These are phyloP conservation scores for Pleurotus tuoliensis DNA, from an alignment of 768 basidiomycete species.

Conservation along the genomic window DNA sequence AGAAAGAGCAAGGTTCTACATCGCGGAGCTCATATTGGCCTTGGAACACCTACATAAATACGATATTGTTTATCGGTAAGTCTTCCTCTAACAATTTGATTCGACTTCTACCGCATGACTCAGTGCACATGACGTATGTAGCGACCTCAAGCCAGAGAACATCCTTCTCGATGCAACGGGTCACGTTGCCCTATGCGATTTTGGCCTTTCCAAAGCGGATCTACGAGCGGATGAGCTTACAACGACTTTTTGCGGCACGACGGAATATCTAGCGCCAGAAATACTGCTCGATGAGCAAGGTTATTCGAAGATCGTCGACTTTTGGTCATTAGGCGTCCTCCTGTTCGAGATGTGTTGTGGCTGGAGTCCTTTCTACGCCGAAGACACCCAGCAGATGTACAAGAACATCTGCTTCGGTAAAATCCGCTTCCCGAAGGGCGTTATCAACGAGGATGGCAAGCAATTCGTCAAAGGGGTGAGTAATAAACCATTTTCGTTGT, in stretches of 20 bases:
- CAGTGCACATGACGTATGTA: slow-evolving; percentile 19
- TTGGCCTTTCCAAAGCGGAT: slow-evolving; percentile 96
- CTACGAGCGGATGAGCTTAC: slow-evolving; percentile 90
- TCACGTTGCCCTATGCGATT: slow-evolving; percentile 97
- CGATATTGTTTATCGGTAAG: slow-evolving; percentile 89
- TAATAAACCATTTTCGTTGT: slow-evolving; percentile 18
- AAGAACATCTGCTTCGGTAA: slow-evolving; percentile 99
- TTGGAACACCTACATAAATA: slow-evolving; percentile 97
- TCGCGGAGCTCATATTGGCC: slow-evolving; percentile 92
- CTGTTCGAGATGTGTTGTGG: slow-evolving; percentile 99
- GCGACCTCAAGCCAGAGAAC: slow-evolving; percentile 97
- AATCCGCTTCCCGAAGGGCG: slow-evolving; percentile 95
- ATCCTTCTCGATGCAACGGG: slow-evolving; percentile 98
- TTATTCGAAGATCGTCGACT: slow-evolving; percentile 97
- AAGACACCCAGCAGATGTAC: slow-evolving; percentile 99
- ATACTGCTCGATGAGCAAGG: slow-evolving; percentile 98
- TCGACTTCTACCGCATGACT: too few species aligned
- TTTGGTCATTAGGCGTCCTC: slow-evolving; percentile 94
- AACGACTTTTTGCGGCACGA: slow-evolving; percentile 99
- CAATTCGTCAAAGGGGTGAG: slow-evolving; percentile 97
- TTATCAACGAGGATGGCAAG: slow-evolving; percentile 97
- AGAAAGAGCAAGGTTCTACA: slow-evolving; percentile 92
- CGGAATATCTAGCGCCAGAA: slow-evolving; percentile 97
- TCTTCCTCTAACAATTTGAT: slow-evolving; percentile 9
- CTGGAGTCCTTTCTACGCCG: slow-evolving; percentile 99